Conservation (phyloP, 192 early-diverging fungal genomes). For the Rhizoclosmatium globosum region DNA sequence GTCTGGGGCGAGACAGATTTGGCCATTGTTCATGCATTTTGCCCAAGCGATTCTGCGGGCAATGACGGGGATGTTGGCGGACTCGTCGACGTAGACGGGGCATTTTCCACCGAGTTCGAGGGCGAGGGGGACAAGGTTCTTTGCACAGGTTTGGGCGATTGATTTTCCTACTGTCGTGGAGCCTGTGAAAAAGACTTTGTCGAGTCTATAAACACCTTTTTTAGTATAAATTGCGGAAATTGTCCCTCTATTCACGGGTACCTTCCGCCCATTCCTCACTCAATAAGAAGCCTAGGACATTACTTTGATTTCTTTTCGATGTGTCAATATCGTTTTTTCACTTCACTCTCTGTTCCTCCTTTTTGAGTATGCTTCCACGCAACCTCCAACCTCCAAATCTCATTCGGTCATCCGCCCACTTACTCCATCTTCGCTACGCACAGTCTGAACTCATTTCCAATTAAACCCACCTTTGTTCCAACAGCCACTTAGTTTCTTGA, state of each 20-base stretch:
- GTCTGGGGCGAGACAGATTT: constrained; percentile 89
- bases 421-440: constrained; percentile 41
- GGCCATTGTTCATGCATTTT: constrained; percentile 87
- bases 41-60: constrained; percentile 81
- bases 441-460: too few relatives aligned
- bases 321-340: too few relatives aligned
- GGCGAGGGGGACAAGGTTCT: constrained; percentile 78
- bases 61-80: constrained; percentile 63
- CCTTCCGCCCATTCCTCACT: too few relatives aligned
- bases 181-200: constrained; percentile 95
- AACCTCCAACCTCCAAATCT: too few relatives aligned
- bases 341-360: too few relatives aligned
- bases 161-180: constrained; percentile 79
- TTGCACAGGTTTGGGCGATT: constrained; percentile 82
- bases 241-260: too few relatives aligned
- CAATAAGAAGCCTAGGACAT: too few relatives aligned
- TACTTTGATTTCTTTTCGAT: too few relatives aligned
- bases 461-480: constrained; percentile 66
- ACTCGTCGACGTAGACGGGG: constrained; percentile 63
- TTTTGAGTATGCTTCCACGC: too few relatives aligned
- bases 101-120: constrained; percentile 96
- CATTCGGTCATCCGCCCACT: too few relatives aligned
- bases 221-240: too few relatives aligned
- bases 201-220: constrained; percentile 43
- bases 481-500: constrained; percentile 73